Evolutionary conservation across 2,329 filamentous ascomycete species (phyloP).

Genomic region (Trichoderma brevicompactum): DNA sequence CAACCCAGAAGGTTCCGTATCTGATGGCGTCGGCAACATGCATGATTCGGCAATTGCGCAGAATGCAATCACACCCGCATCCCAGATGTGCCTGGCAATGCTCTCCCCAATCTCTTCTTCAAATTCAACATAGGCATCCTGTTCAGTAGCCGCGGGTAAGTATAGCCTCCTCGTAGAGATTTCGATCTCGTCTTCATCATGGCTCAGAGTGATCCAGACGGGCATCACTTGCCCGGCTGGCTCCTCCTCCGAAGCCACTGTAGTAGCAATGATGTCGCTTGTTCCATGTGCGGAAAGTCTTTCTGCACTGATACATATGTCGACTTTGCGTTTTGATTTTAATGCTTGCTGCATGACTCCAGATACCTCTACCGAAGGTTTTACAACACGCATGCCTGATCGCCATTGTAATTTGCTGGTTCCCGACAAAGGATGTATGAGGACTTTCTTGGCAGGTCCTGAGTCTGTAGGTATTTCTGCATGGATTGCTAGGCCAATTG

Average conservation of each 20-base stretch:
- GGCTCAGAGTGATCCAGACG: conserved; percentile 45
- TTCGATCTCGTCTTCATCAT: conserved; percentile 34
- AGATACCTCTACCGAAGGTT: conserved; percentile 41
- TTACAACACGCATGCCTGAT: conserved; percentile 48
- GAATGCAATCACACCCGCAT: conserved; percentile 56
- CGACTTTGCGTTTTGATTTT: conserved; percentile 35
- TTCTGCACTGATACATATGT: conserved; percentile 39
- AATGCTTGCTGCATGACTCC: conserved; percentile 36
- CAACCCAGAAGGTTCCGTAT: conserved; percentile 39
- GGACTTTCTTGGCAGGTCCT: conserved; percentile 18
- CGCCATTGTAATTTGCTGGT: conserved; percentile 40
- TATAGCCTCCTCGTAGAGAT: conserved; percentile 40
- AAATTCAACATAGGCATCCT: conserved; percentile 45
- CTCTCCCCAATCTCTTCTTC: conserved; percentile 64
- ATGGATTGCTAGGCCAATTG: conserved; percentile 50
- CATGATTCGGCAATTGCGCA: conserved; percentile 41
- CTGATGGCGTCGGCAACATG: conserved; percentile 36
- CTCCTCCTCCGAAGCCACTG: conserved; percentile 19
- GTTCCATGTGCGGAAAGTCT: conserved; percentile 37
- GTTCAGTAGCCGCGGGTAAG: conserved; percentile 34
- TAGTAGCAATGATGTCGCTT: conserved; percentile 34
- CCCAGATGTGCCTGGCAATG: conserved; percentile 64
- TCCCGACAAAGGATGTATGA: conserved; percentile 25
- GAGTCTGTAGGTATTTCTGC: conserved; percentile 36
- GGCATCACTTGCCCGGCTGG: conserved; percentile 49